Conservation (phyloP, 169 alveolate species). For the Babesia bigemina region DNA sequence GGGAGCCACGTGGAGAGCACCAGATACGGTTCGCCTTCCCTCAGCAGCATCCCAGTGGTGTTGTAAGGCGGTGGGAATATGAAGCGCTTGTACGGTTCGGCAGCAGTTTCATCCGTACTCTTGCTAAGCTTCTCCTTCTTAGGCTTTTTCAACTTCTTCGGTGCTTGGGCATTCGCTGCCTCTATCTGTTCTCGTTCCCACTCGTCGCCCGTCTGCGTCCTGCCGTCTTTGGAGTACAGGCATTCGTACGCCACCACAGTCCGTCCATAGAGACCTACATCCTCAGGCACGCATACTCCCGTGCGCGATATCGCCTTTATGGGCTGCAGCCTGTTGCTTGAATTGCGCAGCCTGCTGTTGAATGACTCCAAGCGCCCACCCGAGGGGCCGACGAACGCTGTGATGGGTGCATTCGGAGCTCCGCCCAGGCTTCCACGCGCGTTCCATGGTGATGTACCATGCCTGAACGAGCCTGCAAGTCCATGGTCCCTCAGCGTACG, state of each 20-base stretch:
- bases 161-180: constrained; percentile 17
- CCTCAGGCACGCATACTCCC: constrained; percentile 70
- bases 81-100: constrained; percentile 48
- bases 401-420: neutral
- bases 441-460: no score
- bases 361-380: constrained; percentile 12
- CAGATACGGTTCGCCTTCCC: constrained; percentile 66
- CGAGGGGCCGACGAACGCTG: neutral
- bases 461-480: no score
- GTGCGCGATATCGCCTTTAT: constrained; percentile 44
- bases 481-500: neutral
- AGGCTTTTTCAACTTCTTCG: constrained; percentile 36
- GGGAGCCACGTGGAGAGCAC: constrained; percentile 57
- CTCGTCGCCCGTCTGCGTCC: constrained; percentile 69
- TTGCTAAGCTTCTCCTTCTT: constrained; percentile 10
- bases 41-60: constrained; percentile 61
- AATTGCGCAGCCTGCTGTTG: neutral
- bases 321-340: constrained; percentile 5
- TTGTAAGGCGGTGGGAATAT: constrained; percentile 60
- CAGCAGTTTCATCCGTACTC: neutral
- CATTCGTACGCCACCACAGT: constrained; percentile 58
- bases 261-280: constrained; percentile 64
- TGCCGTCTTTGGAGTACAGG: constrained; percentile 58
- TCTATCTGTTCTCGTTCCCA: constrained; percentile 56
- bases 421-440: neutral